Base-by-base conservation (phyloP, 352 stramenopile genomes). In the Detonula confervacea region DNA sequence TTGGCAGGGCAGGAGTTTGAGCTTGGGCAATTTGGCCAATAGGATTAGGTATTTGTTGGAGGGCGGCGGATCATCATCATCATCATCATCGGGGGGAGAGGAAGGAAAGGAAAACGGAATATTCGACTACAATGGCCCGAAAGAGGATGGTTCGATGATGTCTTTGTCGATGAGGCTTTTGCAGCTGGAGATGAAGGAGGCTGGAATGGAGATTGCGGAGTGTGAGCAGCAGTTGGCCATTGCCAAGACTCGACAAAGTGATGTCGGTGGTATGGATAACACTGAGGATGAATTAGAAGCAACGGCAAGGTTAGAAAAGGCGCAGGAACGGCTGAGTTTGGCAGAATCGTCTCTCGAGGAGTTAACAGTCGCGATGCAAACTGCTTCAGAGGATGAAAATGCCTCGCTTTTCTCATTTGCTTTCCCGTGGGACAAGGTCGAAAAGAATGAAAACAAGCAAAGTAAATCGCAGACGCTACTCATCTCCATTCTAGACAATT, bases 171-270 rank as follows among this genome's bases (percentile, higher is more conserved):
- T 60, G 39, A 75, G 88, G 5, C 64, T 93, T 7, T 56, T 90
- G 29, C 73, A 91, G 56, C 42, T 93, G 16, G 82, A 91, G 69
- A 81, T 90, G 9, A 73, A 75, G 63, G 88, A 93, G 63, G 39
- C 81, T 16, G 42, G 66, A 72, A 88, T 89, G 84, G 80, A 89
- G 27, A 59, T 92, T 18, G 88, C 88, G 1, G 86, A 89, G 69
- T 66, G 76, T n/a, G 86, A 93, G 44, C 83, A 87, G 29, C 49
- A 84, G 33, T 52, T 90, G 12, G 82, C 86, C 3, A 80, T 92
- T 68, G 47, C 57, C n/a, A 57, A 57, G 35, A 57, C 49, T 57
- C 46, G 27, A 11, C 52, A 52, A 46, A 63, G 57, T 24, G 11
- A 46, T 29, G 12, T 9, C 4, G 59, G 77, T 35, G 16, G 46